Conservation (phyloP, 2,329 filamentous ascomycete genomes). For the Penicillium janthinellum region DNA sequence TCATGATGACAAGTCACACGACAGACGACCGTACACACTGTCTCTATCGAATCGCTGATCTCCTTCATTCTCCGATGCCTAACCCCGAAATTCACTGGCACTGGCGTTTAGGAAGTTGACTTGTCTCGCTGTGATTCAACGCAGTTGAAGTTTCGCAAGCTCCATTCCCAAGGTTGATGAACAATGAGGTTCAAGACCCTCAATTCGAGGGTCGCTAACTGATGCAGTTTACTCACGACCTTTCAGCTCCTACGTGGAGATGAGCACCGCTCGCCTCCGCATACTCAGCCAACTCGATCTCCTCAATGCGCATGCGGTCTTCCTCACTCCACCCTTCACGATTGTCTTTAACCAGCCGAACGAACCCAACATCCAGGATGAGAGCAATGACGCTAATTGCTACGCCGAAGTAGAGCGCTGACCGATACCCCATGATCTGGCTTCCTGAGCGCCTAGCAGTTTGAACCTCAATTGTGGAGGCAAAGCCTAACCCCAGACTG, state of each 20-base stretch:
- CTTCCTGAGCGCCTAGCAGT: constrained; percentile 20
- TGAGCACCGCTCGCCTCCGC: constrained; percentile 13
- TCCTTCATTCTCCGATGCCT: not conserved
- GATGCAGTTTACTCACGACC: not conserved
- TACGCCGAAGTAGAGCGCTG: constrained; percentile 36
- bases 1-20: not conserved
- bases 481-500: constrained; percentile 49
- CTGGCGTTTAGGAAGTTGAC: not conserved
- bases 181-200: too few relatives aligned
- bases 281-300: constrained; percentile 16
- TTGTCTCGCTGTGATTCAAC: not conserved
- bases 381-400: constrained; percentile 33
- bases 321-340: constrained; percentile 37
- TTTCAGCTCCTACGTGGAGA: not conserved
- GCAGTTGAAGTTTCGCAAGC: not conserved
- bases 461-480: constrained; percentile 43
- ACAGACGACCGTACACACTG: not conserved
- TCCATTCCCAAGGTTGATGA: not conserved
- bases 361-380: constrained; percentile 33
- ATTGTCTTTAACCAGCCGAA: constrained; percentile 37
- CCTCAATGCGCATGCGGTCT: constrained; percentile 8
- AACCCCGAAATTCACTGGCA: not conserved
- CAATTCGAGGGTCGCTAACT: too few relatives aligned
- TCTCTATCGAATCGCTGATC: not conserved
- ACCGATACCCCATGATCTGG: constrained; percentile 33